These are phyloP conservation scores for Pseudogymnoascus sp. DNA, from an alignment of 2,329 filamentous ascomycete species.

Conservation along the genomic window DNA sequence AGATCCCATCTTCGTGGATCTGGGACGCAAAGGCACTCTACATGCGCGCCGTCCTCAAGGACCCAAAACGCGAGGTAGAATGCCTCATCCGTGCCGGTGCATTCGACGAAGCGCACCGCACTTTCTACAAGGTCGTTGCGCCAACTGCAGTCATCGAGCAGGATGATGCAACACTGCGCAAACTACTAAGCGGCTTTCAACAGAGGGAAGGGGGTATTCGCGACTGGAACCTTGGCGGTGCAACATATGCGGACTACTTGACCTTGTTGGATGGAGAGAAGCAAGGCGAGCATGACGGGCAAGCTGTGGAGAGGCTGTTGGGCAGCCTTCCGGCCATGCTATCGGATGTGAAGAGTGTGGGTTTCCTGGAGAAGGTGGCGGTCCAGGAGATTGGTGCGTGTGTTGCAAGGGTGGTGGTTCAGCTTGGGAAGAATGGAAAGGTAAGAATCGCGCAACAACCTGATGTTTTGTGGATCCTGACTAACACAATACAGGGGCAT, in stretches of 20 bases:
- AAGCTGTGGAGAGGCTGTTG: slow-evolving; percentile 50
- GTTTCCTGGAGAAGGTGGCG: slow-evolving; percentile 59
- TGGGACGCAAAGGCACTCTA: slow-evolving; percentile 81
- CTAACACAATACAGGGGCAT: slow-evolving; percentile 32
- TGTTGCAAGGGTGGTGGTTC: slow-evolving; percentile 59
- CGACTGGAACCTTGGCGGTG: slow-evolving; percentile 73
- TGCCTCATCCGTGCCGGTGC: slow-evolving; percentile 73
- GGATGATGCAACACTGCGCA: slow-evolving; percentile 63
- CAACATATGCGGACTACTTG: slow-evolving; percentile 64
- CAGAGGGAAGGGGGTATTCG: slow-evolving; percentile 53
- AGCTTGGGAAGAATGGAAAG: slow-evolving; percentile 46
- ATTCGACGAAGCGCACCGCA: slow-evolving; percentile 74
- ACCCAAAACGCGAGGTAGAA: slow-evolving; percentile 64
- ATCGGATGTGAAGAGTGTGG: slow-evolving; percentile 25
- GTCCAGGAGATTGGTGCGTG: slow-evolving; percentile 74
- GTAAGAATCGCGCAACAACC: slow-evolving; percentile 35
- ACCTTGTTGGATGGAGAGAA: slow-evolving; percentile 41
- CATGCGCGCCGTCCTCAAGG: slow-evolving; percentile 65
- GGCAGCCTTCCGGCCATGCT: slow-evolving; percentile 48
- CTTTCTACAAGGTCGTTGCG: slow-evolving; percentile 73
- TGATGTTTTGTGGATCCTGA: slow-evolving; percentile 13
- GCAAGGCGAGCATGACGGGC: slow-evolving; percentile 35
- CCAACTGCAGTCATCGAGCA: slow-evolving; percentile 75
- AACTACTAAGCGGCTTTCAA: slow-evolving; percentile 66
- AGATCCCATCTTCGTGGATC: slow-evolving; percentile 71